Evolutionary conservation across 108 stramenopile genomes (phyloP), one percentile per base, ranked within the genome.

Genomic region (Fistulifera pelliculosa): DNA sequence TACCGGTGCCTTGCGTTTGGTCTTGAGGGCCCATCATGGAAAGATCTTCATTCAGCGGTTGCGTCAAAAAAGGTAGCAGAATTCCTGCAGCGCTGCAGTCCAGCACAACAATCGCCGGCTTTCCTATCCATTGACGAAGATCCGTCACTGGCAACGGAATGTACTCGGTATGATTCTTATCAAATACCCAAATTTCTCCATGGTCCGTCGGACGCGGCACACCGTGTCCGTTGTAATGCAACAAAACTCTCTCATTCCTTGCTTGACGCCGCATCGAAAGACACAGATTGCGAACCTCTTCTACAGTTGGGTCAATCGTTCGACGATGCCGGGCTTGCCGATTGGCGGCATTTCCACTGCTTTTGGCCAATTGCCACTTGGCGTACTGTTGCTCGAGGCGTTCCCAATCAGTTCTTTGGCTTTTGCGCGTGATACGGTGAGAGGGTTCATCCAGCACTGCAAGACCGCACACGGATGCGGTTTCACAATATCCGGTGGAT

Each of bases 181-280:
- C 93, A 65, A 95, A 98, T 6, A 92, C 79, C 92, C 93, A 97
- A 49, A 97, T 80, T 68, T 98, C 98, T 13, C 98, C 98, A 75
- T 94, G 88, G 24, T 69, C 58, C 1, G 98, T 96, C 3, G 98
- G 98, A 25, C 90, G 50, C 1, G 99, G 99, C 13, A 98, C 97
- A 13, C 99, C 99, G 61, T 98, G 97, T 38, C 97, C 97, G 75
- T 98, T 97, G 79, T 96, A 97, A 74, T 99, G 99, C 26, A 99
- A 54, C 27, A 99, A 59, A 5, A 97, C 75, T 25, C 99, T 66
- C 62, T 98, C 94, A 10, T 62, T 41, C 49, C 70, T 66, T 1
- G 95, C 96, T 38, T 69, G 63, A 25, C 78, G 66, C 27, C 99
- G 60, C 59, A 97, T 68, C 24, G 63, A 48, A 12, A 66, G 40